These are phyloP conservation scores for Phialocephala subalpina DNA, from an alignment of 2,329 filamentous ascomycete species.

Conservation along the genomic window DNA sequence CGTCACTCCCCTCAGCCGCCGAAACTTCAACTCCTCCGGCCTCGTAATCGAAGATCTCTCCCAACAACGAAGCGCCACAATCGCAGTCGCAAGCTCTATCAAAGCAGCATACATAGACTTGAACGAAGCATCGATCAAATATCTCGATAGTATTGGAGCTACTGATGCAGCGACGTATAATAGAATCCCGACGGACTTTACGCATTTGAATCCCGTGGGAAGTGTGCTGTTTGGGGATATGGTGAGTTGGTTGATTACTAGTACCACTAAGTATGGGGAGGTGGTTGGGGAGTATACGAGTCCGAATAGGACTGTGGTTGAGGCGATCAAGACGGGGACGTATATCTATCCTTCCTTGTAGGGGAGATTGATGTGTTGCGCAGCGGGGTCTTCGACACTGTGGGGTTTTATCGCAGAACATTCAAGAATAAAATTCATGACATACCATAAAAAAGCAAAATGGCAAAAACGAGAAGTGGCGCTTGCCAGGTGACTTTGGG, in stretches of 20 bases:
- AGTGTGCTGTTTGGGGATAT: constrained; percentile 55
- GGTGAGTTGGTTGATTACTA: constrained; percentile 49
- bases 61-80: constrained; percentile 48
- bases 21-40: constrained; percentile 48
- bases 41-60: constrained; percentile 52
- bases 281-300: constrained; percentile 1
- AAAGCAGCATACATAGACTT: constrained; percentile 51
- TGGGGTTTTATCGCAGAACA: no score
- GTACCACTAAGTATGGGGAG: not conserved
- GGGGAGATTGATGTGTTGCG: no score
- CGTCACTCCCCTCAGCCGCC: constrained; percentile 54
- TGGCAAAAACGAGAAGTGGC: no score
- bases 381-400: no score
- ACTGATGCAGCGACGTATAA: constrained; percentile 52
- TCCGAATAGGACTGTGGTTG: constrained; percentile 4
- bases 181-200: constrained; percentile 52
- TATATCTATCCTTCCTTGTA: constrained; percentile 12
- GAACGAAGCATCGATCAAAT: constrained; percentile 51
- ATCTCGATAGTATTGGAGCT: constrained; percentile 54
- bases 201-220: constrained; percentile 55
- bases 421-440: no score
- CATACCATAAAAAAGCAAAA: no score
- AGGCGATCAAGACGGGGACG: not conserved
- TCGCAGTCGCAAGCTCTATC: constrained; percentile 48
- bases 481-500: no score